phyloP scores from a whole-genome alignment of 2,329 filamentous ascomycete species.

The Trichophyton schoenleinii region DNA sequence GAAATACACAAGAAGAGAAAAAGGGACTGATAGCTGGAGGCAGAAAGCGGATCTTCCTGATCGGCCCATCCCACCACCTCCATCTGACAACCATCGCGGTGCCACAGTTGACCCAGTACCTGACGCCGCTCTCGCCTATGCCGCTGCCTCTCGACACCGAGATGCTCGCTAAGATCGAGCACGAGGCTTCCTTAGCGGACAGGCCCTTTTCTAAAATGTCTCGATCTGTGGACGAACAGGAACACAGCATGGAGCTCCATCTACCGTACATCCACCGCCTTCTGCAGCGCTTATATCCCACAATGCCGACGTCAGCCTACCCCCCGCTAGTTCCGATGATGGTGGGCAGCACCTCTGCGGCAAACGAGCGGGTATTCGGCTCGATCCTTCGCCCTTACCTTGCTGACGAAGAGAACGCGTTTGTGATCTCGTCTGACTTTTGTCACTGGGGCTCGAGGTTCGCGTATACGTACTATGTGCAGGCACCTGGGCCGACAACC shows the following conservation, averaged over 20 bases:
- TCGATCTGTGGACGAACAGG: slow-evolving; percentile 54
- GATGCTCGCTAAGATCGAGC: slow-evolving; percentile 28
- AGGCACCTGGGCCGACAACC: slow-evolving; percentile 27
- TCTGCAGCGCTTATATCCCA: slow-evolving; percentile 41
- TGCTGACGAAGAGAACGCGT: slow-evolving; percentile 58
- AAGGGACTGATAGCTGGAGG: neutral
- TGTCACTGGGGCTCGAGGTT: slow-evolving; percentile 90
- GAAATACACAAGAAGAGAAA: neutral
- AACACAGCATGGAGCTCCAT: slow-evolving; percentile 96
- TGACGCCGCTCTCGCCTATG: slow-evolving; percentile 32
- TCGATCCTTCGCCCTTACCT: slow-evolving; percentile 65
- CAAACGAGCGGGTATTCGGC: slow-evolving; percentile 57
- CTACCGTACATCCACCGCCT: slow-evolving; percentile 84
- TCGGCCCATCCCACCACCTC: slow-evolving; percentile 85
- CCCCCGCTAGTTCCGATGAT: slow-evolving; percentile 75
- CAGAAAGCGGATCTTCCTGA: slow-evolving; percentile 76
- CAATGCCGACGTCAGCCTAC: slow-evolving; percentile 42
- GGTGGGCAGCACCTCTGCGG: slow-evolving; percentile 58
- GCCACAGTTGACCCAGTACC: slow-evolving; percentile 50
- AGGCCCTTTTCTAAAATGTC: slow-evolving; percentile 45
- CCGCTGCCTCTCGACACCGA: slow-evolving; percentile 35
- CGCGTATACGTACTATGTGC: slow-evolving; percentile 65
- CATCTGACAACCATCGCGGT: slow-evolving; percentile 67
- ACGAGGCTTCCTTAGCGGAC: slow-evolving; percentile 20
- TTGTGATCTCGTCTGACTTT: slow-evolving; percentile 89